Percentiles rank a stretch among this genome's conserved stretches.
Evolutionary conservation across 1,284 basidiomycete genomes (phyloP).

Genomic region (Peniophora sp.): DNA sequence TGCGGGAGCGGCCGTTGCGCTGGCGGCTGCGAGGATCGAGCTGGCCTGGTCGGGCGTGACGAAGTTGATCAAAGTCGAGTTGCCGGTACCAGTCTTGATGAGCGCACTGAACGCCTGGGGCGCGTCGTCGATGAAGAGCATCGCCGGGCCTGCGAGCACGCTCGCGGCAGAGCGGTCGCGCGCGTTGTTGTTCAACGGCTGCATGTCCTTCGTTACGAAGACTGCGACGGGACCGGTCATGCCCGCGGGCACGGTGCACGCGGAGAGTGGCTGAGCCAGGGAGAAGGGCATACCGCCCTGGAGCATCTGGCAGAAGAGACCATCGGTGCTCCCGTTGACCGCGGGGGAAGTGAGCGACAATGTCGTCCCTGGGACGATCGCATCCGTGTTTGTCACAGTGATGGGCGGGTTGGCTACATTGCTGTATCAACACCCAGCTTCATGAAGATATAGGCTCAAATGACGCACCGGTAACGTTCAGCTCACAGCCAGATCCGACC

Average conservation of each 20-base stretch:
- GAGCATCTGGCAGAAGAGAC: conserved; percentile 20
- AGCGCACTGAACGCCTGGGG: conserved; percentile 43
- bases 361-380: conserved; percentile 45
- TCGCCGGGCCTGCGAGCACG: conserved; percentile 65
- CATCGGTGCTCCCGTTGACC: conserved; percentile 43
- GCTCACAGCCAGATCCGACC: conserved; percentile 61
- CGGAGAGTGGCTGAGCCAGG: conserved; percentile 40
- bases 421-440: background rate
- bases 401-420: conserved; percentile 53
- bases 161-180: conserved; percentile 48
- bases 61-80: background rate
- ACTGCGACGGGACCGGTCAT: conserved; percentile 68
- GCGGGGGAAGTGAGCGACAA: conserved; percentile 56
- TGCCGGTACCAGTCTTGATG: conserved; percentile 21
- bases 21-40: conserved; percentile 6
- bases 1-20: conserved; percentile 8
- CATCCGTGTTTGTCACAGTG: conserved; percentile 53
- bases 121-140: conserved; percentile 58
- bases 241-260: conserved; percentile 54
- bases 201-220: conserved; percentile 57
- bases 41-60: background rate
- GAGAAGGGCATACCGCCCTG: background rate
- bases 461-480: conserved; percentile 47
- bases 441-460: background rate
- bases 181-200: conserved; percentile 59